These are phyloP conservation scores for Diaporthe ilicicola DNA, from an alignment of 2,329 filamentous ascomycete species.

Conservation along the genomic window DNA sequence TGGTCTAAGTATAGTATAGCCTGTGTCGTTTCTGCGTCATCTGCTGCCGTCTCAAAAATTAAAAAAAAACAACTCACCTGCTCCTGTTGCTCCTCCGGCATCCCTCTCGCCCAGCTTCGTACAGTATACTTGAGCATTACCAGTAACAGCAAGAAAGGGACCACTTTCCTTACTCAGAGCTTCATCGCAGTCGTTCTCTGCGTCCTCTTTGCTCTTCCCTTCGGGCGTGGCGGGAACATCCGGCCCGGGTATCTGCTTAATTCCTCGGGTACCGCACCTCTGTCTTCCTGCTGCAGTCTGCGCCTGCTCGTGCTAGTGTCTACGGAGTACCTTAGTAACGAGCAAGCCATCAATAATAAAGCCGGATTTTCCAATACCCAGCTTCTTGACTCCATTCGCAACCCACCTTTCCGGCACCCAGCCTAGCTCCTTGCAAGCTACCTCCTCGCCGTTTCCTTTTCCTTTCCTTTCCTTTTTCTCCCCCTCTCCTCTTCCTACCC, in stretches of 20 bases:
- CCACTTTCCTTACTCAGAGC: slow-evolving; percentile 29
- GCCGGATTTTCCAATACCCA: slow-evolving; percentile 20
- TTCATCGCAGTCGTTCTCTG: slow-evolving; percentile 13
- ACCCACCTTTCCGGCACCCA: slow-evolving; percentile 25
- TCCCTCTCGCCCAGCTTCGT: slow-evolving; percentile 1
- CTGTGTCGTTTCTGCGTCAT: slow-evolving; percentile 10
- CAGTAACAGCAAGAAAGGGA: slow-evolving; percentile 1
- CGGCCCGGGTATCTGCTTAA: slow-evolving; percentile 20
- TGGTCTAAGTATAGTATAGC: slow-evolving; percentile 14
- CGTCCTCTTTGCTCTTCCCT: neutral
- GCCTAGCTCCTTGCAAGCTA: slow-evolving; percentile 22
- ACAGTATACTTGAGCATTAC: neutral
- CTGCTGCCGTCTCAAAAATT: neutral
- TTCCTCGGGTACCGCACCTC: slow-evolving; percentile 17
- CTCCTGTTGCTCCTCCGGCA: neutral
- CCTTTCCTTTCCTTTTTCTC: slow-evolving; percentile 28
- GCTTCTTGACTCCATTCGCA: slow-evolving; percentile 21
- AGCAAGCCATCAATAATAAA: slow-evolving; percentile 19
- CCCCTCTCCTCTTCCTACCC: slow-evolving; percentile 7
- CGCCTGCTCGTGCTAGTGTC: neutral
- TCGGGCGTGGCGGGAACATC: slow-evolving; percentile 22
- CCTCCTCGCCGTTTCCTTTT: slow-evolving; percentile 26
- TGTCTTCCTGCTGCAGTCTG: slow-evolving; percentile 1
- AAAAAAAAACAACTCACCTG: neutral
- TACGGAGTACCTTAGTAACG: slow-evolving; percentile 15